Base-by-base conservation (phyloP, 2,329 filamentous ascomycete genomes). In the Hyphodiscus sp. region DNA sequence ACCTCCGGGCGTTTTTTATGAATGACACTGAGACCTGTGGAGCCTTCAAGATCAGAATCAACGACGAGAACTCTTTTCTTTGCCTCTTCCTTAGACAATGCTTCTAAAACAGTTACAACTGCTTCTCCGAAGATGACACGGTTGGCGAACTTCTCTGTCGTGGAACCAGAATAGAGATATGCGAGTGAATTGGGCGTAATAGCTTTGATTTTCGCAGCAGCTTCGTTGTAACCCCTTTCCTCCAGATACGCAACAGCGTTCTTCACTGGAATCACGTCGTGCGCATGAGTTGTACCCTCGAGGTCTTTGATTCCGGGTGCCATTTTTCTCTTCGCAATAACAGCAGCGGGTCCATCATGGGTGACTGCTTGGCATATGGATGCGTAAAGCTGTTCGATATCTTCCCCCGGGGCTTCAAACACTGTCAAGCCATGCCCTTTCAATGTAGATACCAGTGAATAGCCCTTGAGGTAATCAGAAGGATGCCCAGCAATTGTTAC, bases 401-500 rank as follows among this genome's bases (percentile, higher is more conserved):
- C 59, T 59, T 72, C 70, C 9, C 69, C 70, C n/a, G 64, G 41
- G 29, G 69, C 65, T 11, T 63, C 63, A 29, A 71, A 58, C 8
- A 71, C 69, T 43, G 68, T 66, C 33, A 72, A 29, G 5, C 69
- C 70, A 45, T 72, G 70, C 11, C 70, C 70, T n/a, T 60, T 47
- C 7, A 72, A 62, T 2, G 68, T 71, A 1, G 58, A 55, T 16
- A 45, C 61, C 11, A 72, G 51, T 15, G 67, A 63, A 42, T 67
- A 72, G 7, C 70, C 70, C 57, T 69, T 68, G 6, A 71, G 63
- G 49, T 72, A 72, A 45, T 70, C 55, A 0, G 69, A 71, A 4
- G 70, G 70, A 45, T 72, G 68, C 9, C 69, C 70, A 2, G 70
- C 69, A 53, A 72, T 72, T 0, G 70, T 72, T 26, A 72, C 70